Base-by-base conservation (phyloP, 352 stramenopile species). In the Phytophthora ramorum region DNA sequence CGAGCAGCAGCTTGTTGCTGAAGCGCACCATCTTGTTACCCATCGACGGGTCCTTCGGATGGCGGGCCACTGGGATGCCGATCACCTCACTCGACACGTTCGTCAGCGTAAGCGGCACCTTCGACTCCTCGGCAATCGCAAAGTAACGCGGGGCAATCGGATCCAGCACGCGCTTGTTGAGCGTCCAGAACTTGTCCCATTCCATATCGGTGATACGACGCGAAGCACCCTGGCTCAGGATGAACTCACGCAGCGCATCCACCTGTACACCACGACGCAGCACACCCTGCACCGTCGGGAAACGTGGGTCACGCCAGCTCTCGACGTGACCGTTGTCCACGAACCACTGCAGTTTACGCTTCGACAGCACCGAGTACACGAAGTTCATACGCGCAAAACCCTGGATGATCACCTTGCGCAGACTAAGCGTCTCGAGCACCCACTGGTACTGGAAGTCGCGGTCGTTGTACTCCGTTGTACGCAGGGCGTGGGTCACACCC, bases 381-480 rank as follows among this genome's bases (percentile, higher is more conserved):
- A 99, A 99, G 84, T 99, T 99, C 87, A 99, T 97, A 20, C 98
- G 92, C 12, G 96, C 95, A 73, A 99, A 99, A 50, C 95, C 89
- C 75, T 99, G 96, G 55, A 96, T 95, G 58, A 87, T 85, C 46
- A 96, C 88, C 45, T 88, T 89, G 52, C 88, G 86, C 43, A 96
- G 78, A 12, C 84, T 68, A 30, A 99, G 79, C 17, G 93, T 91
- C 56, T 93, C 72, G 7, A 96, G 64, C 30, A 96, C 91, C 97
- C 97, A 99, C 60, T 97, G 85, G 76, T 99, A 99, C 82, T 99
- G 97, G 67, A 97, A 91, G 66, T 99, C 96, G 40, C 97, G 90
- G 81, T 99, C 98, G 68, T 99, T 99, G 89, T 99, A 99, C 85
- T 99, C 98, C 0, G 98, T 99, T 26, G 98, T 99, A 59, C 98